Base-by-base conservation (phyloP, 1,284 basidiomycete genomes). In the Ceratobasidium theobromae region DNA sequence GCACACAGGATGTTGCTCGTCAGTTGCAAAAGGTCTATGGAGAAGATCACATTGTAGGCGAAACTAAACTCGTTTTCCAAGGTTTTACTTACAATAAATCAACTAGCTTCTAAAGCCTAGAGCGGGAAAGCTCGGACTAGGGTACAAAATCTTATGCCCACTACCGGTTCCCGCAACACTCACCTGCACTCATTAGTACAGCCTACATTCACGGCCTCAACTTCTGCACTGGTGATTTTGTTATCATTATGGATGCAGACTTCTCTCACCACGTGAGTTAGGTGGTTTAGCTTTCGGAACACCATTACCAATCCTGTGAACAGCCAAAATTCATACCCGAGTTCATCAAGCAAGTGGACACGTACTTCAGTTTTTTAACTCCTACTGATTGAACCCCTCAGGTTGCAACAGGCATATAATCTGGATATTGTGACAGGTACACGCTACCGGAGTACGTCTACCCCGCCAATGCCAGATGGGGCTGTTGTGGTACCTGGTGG, bases 161-260 rank as follows among this genome's bases (percentile, higher is more conserved):
- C 25, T 45, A 27, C 33, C 16, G 25, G 52, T 30, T 53, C 33
- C 21, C 18, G 4, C 23, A 54, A 69, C 35, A 53, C 30, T 58
- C 51, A 27, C 51, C 25, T 14, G 30, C 51, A 9, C 35, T 35
- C 25, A 1, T 33, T 70, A 93, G 91, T 60, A 95, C 93, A 14
- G 93, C 93, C 21, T 96, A 96, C 75, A 91, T 95, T 57, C 90
- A 96, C 75, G 93, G 93, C 11, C 80, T 96, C 58, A 87, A 91
- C 72, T 92, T 88, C 74, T 89, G 88, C 73, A 87, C 88, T 0
- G 93, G 93, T n/a, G 91, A 92, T 76, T 96, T 94, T 78, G 91
- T 95, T 35, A 91, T 95, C 73, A 95, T 96, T 76, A 96, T 96
- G 93, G 93, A 96, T 73, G 93, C 93, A 55, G 93, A 96, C 77